Percentiles rank a stretch among this genome's conserved stretches.
phyloP scores from a whole-genome alignment of 1,139 yeast genomes.

The Candida neerlandica region DNA sequence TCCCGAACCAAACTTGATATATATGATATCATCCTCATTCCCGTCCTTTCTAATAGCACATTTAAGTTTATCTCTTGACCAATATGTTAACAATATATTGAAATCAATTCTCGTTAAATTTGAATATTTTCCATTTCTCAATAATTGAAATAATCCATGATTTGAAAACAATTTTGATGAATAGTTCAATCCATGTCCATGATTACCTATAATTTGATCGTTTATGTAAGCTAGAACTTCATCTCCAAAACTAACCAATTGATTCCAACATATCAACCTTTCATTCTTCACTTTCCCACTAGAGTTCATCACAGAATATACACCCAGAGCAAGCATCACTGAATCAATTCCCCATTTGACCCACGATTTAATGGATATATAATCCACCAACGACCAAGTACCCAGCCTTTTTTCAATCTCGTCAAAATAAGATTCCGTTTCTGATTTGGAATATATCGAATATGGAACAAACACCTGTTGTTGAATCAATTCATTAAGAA shows the following conservation, averaged over 20 bases:
- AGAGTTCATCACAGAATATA: constrained; percentile 9
- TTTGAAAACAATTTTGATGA: constrained; percentile 25
- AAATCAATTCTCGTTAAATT: constrained; percentile 25
- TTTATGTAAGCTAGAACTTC: constrained; percentile 13
- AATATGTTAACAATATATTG: constrained; percentile 27
- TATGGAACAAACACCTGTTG: constrained; percentile 27
- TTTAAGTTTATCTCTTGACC: constrained; percentile 24
- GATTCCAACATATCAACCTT: constrained; percentile 29
- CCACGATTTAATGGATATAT: constrained; percentile 27
- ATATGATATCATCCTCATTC: constrained; percentile 18
- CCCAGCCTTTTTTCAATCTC: constrained; percentile 13
- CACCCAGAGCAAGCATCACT: constrained; percentile 2
- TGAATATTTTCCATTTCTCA: constrained; percentile 14
- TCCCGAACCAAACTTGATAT: constrained; percentile 27
- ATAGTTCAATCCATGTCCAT: constrained; percentile 23
- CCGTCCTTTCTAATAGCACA: constrained; percentile 17
- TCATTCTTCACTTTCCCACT: constrained; percentile 24
- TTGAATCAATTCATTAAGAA: constrained; percentile 30
- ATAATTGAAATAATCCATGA: constrained; percentile 18
- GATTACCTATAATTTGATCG: constrained; percentile 13
- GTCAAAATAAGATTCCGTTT: constrained; percentile 14
- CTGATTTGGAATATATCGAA: constrained; percentile 19
- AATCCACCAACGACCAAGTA: constrained; percentile 9
- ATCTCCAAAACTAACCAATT: constrained; percentile 21
- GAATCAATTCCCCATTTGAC: constrained; percentile 20